These are phyloP conservation scores for Paecilomyces niveus DNA, from an alignment of 2,329 filamentous ascomycete species.

Conservation along the genomic window DNA sequence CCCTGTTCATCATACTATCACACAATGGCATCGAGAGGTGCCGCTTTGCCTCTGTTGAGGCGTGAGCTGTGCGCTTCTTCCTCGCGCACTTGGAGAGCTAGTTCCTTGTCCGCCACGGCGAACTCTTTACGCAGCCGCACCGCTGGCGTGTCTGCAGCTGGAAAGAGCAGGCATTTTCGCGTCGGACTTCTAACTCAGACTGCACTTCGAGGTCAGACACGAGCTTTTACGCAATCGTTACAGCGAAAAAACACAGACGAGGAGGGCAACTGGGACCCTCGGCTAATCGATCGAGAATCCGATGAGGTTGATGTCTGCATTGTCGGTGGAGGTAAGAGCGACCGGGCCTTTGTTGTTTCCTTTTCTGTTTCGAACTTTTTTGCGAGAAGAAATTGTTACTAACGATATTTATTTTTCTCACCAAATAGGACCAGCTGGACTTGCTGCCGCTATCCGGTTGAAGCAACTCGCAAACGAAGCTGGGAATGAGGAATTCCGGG, in stretches of 20 bases:
- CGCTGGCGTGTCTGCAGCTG: conserved; percentile 12
- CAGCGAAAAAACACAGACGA: conserved; percentile 35
- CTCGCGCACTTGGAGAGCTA: conserved; percentile 20
- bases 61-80: conserved; percentile 26
- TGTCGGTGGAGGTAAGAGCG: conserved; percentile 66
- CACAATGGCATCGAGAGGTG: conserved; percentile 35
- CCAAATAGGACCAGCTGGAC: conserved; percentile 67
- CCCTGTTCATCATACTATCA: background rate
- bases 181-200: conserved; percentile 12
- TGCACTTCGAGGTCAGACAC: conserved; percentile 21
- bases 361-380: background rate
- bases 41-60: conserved; percentile 35
- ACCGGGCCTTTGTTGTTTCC: background rate
- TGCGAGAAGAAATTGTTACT: conserved; percentile 1
- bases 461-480: conserved; percentile 94
- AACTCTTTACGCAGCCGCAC: conserved; percentile 12
- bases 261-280: conserved; percentile 58
- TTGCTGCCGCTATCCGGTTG: conserved; percentile 85
- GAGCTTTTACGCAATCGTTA: conserved; percentile 40
- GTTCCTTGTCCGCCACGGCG: conserved; percentile 14
- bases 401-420: conserved; percentile 3
- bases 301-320: conserved; percentile 97
- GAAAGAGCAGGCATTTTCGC: conserved; percentile 13
- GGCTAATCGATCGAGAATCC: conserved; percentile 70
- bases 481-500: conserved; percentile 91